Conservation (phyloP, 192 early-diverging fungal genomes). For the Coemansia sp. region DNA sequence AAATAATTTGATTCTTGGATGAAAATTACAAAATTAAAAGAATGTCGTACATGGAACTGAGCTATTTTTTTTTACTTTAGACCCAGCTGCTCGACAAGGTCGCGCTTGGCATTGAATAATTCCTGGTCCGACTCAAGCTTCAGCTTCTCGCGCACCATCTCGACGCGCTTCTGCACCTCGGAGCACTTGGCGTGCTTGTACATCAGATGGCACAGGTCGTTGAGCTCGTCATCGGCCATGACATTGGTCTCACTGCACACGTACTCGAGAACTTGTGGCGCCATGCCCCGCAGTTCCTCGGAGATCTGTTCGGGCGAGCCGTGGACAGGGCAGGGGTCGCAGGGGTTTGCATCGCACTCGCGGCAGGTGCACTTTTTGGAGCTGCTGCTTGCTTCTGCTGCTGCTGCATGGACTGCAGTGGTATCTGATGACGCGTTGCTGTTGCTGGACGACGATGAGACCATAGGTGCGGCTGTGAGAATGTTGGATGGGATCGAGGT, state of each 20-base stretch:
- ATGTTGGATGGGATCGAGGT: not conserved
- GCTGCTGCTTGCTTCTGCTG: not conserved
- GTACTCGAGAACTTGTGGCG: slow-evolving; percentile 40
- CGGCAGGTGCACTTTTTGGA: slow-evolving; percentile 27
- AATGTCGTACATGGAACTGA: not conserved
- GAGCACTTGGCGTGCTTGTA: slow-evolving; percentile 52
- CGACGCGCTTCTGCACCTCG: slow-evolving; percentile 47
- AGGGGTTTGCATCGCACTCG: slow-evolving; percentile 13
- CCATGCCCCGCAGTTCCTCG: slow-evolving; percentile 35
- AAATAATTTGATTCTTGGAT: not conserved
- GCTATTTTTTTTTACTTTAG: slow-evolving; percentile 11
- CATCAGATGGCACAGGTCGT: slow-evolving; percentile 50
- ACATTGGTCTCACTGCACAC: slow-evolving; percentile 43
- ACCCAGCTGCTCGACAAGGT: slow-evolving; percentile 32
- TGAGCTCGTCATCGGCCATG: slow-evolving; percentile 44
- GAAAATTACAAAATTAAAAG: slow-evolving; percentile 6
- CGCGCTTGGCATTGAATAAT: slow-evolving; percentile 29
- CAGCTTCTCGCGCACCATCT: slow-evolving; percentile 32
- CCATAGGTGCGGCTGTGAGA: not conserved
- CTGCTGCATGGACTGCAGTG: not conserved
- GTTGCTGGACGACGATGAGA: not conserved
- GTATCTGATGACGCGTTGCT: not conserved
- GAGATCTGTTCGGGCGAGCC: slow-evolving; percentile 39
- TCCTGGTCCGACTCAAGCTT: slow-evolving; percentile 39
- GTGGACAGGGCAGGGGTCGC: slow-evolving; percentile 36